A percentile compares a stretch with the other conserved stretches of the same genome.
Evolutionary conservation across 768 basidiomycete genomes (phyloP).

Genomic region (Suillus spraguei): DNA sequence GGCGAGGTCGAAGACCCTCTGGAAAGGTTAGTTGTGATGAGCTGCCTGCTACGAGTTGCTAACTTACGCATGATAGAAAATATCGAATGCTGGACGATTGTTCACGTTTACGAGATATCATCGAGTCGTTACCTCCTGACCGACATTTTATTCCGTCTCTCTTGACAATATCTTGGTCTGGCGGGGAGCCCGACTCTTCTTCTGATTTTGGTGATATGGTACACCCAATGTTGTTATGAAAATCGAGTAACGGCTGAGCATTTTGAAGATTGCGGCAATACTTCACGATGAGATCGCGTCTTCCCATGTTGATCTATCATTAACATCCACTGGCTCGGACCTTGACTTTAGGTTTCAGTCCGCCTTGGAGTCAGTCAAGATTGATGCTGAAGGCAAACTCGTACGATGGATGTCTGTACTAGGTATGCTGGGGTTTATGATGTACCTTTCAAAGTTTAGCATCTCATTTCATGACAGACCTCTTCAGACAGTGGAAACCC

Average conservation of each 20-base stretch:
- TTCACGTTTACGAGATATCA: conserved; percentile 64
- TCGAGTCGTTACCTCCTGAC: conserved; percentile 52
- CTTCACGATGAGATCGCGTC: conserved; percentile 44
- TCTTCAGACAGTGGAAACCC: conserved; percentile 28
- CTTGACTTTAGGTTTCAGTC: conserved; percentile 57
- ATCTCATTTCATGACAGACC: conserved; percentile 17
- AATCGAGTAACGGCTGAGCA: conserved; percentile 11
- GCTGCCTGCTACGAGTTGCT: conserved; percentile 6
- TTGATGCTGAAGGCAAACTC: conserved; percentile 63
- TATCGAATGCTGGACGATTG: conserved; percentile 75
- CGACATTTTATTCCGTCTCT: conserved; percentile 67
- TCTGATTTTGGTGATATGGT: conserved; percentile 68
- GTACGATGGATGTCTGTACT: conserved; percentile 48
- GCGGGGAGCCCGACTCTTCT: conserved; percentile 39
- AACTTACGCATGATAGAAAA: conserved; percentile 45
- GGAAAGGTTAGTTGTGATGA: conserved; percentile 53
- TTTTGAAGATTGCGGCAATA: conserved; percentile 51
- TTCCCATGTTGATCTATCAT: conserved; percentile 45
- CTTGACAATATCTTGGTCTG: conserved; percentile 62
- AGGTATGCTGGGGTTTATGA: conserved; percentile 41
- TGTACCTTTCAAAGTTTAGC: conserved; percentile 4
- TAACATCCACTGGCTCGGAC: conserved; percentile 56
- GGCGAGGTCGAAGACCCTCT: conserved; percentile 64
- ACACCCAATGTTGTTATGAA: conserved; percentile 17
- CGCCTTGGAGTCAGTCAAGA: conserved; percentile 40